Evolutionary conservation across 345 rosid species (phyloP).

Genomic region (Hirschfeldia incana): DNA sequence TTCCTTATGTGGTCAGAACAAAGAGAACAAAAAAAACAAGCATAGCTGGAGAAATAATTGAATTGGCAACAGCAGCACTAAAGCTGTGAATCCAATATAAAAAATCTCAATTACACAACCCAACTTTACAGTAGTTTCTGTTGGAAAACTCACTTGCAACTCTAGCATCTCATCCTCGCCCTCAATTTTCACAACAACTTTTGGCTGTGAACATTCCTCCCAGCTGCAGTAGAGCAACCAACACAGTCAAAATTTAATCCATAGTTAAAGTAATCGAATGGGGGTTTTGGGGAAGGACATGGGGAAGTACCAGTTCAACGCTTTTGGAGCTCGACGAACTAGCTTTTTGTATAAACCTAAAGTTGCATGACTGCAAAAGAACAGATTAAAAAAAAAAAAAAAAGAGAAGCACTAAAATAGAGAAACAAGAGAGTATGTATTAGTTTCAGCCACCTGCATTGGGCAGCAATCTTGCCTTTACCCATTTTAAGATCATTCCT

Average conservation of each 20-base stretch:
- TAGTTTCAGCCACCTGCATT: conserved; percentile 65
- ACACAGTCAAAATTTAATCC: neutral
- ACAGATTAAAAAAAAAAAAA: neutral
- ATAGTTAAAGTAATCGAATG: neutral
- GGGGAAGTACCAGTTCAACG: conserved; percentile 61
- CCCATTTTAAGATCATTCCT: conserved; percentile 99
- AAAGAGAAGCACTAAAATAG: too few species aligned
- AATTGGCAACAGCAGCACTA: conserved; percentile 26
- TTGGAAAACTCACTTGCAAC: conserved; percentile 67
- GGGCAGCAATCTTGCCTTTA: conserved; percentile 98
- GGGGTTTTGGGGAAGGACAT: neutral
- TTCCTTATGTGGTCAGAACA: neutral
- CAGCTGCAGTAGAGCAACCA: conserved; percentile 56
- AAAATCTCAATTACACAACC: neutral
- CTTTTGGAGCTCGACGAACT: conserved; percentile 75
- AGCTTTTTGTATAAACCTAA: conserved; percentile 90
- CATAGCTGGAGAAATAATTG: neutral
- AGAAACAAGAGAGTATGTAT: too few species aligned
- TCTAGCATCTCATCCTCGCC: conserved; percentile 86
- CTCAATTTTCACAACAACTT: conserved; percentile 94
- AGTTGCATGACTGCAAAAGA: conserved; percentile 83
- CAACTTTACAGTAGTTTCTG: neutral
- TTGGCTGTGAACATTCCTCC: conserved; percentile 96
- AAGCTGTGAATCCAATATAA: conserved; percentile 14
- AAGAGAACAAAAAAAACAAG: conserved; percentile 2